Evolutionary conservation across 2,329 filamentous ascomycete genomes (phyloP).

Genomic region (Rutstroemia sp.): DNA sequence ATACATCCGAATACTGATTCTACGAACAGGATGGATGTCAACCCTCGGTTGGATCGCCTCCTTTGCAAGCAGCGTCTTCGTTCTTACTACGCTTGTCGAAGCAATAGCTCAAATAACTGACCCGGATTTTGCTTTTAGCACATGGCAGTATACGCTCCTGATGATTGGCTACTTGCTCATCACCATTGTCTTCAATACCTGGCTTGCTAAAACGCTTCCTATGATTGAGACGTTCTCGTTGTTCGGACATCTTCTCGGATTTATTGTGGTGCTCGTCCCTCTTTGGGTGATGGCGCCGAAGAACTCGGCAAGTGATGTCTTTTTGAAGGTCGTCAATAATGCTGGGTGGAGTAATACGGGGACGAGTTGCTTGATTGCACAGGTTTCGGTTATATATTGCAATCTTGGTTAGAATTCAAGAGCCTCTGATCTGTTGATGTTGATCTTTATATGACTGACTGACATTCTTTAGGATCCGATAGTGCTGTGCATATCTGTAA

Average conservation of each 20-base stretch:
- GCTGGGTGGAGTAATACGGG: conserved; percentile 30
- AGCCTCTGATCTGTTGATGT: neutral
- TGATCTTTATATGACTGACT: neutral
- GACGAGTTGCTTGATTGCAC: conserved; percentile 32
- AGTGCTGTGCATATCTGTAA: conserved; percentile 32
- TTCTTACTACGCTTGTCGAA: conserved; percentile 39
- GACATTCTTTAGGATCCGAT: conserved; percentile 11
- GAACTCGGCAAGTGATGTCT: conserved; percentile 24
- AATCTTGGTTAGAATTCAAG: conserved; percentile 23
- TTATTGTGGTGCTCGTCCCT: conserved; percentile 35
- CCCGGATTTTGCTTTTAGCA: conserved; percentile 29
- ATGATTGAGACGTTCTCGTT: conserved; percentile 37
- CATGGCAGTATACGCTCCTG: conserved; percentile 39
- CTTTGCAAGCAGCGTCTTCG: conserved; percentile 34
- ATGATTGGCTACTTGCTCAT: conserved; percentile 36
- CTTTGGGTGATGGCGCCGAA: conserved; percentile 30
- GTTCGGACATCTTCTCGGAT: conserved; percentile 38
- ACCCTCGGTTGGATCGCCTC: conserved; percentile 39
- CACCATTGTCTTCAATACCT: conserved; percentile 38
- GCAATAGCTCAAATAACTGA: conserved; percentile 32
- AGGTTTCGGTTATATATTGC: conserved; percentile 26
- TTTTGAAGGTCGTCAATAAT: conserved; percentile 28
- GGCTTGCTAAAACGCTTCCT: conserved; percentile 34
- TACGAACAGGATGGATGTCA: conserved; percentile 36
- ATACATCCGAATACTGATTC: neutral